Percentiles rank a stretch among this genome's conserved stretches.
phyloP scores from a whole-genome alignment of 345 rosid genomes.

The Pseudoturritis turrita region DNA sequence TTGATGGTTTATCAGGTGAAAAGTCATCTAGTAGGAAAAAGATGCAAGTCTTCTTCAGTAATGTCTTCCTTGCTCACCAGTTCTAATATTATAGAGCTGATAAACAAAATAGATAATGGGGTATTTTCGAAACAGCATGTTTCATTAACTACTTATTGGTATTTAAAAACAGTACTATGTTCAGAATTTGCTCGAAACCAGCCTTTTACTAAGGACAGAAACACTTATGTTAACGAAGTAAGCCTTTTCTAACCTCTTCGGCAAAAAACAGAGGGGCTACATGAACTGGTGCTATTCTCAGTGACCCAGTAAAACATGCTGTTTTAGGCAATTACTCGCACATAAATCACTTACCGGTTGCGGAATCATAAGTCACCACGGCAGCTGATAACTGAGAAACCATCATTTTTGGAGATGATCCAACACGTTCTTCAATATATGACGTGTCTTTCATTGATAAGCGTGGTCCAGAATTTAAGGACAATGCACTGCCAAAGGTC shows the following conservation, averaged over 20 bases:
- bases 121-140: not conserved
- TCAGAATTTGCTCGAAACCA: not conserved
- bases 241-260: not conserved
- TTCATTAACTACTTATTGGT: not conserved
- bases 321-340: not conserved
- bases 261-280: not conserved
- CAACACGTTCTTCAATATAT: slow-evolving; percentile 44
- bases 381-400: slow-evolving; percentile 65
- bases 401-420: slow-evolving; percentile 56
- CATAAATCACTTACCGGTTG: slow-evolving; percentile 40
- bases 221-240: not conserved
- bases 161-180: not conserved
- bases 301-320: not conserved
- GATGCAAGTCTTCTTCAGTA: slow-evolving; percentile 7
- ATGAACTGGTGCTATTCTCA: slow-evolving; percentile 4
- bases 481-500: slow-evolving; percentile 72
- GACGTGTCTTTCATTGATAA: slow-evolving; percentile 58
- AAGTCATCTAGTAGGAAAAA: slow-evolving; percentile 39
- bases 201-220: slow-evolving; percentile 1
- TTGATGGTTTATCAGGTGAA: slow-evolving; percentile 37
- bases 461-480: slow-evolving; percentile 62
- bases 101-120: not conserved
- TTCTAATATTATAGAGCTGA: slow-evolving; percentile 8
- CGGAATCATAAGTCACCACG: slow-evolving; percentile 58
- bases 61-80: not conserved